Conservation (phyloP, 2,329 filamentous ascomycete genomes). For the Penicillium brevicompactum region DNA sequence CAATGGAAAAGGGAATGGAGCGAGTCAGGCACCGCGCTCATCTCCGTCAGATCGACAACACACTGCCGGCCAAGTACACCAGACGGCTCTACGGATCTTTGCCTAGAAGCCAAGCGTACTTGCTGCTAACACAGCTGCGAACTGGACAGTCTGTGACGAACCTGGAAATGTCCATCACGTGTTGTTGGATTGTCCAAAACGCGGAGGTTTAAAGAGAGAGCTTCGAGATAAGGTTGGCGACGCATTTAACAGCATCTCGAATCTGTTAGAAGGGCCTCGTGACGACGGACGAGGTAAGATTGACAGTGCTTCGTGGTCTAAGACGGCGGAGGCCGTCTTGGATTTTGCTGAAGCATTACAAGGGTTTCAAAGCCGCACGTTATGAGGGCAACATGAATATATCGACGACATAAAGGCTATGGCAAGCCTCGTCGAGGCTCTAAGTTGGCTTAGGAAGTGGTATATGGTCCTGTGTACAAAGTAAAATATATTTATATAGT, state of each 20-base stretch:
- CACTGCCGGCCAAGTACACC: constrained; percentile 5
- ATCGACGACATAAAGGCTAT: not conserved
- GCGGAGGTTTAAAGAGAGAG: too few relatives aligned
- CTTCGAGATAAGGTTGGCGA: too few relatives aligned
- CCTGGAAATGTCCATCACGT: too few relatives aligned
- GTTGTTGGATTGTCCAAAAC: too few relatives aligned
- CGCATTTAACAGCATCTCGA: too few relatives aligned
- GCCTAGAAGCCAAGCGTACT: not conserved
- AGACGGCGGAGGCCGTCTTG: not conserved
- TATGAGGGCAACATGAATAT: not conserved
- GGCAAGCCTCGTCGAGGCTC: constrained; percentile 3
- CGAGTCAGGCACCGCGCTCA: not conserved
- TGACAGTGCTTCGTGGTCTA: too few relatives aligned
- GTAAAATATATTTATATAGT: not conserved
- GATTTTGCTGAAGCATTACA: not conserved
- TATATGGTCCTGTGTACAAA: not conserved
- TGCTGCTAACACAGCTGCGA: not conserved
- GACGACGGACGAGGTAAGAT: too few relatives aligned
- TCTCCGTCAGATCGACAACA: constrained; percentile 1
- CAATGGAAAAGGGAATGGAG: constrained; percentile 8
- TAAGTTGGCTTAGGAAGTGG: constrained; percentile 4
- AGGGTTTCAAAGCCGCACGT: not conserved
- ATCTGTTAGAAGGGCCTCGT: too few relatives aligned
- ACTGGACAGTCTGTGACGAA: too few relatives aligned
- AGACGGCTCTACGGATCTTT: constrained; percentile 1